Conservation (phyloP, 2,329 filamentous ascomycete species). For the Clonostachys rhizophaga region DNA sequence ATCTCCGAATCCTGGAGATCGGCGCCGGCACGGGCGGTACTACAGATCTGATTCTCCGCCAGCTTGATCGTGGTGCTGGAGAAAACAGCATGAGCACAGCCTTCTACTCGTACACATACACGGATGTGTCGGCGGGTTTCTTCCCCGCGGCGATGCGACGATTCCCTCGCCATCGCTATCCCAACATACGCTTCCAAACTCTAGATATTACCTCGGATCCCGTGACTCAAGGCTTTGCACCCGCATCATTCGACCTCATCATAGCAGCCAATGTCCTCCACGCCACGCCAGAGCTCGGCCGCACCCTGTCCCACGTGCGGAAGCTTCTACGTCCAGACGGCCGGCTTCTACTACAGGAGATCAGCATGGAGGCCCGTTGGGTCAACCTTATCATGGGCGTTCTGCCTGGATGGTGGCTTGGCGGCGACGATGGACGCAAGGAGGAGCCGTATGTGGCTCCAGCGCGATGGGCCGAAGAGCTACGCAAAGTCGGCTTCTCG, state of each 20-base stretch:
- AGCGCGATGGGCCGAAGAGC: conserved; percentile 15
- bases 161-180: background rate
- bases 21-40: conserved; percentile 23
- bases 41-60: conserved; percentile 10
- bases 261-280: conserved; percentile 20
- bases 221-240: conserved; percentile 17
- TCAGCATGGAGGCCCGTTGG: background rate
- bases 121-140: conserved; percentile 20
- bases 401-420: conserved; percentile 27
- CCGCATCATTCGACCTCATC: conserved; percentile 17
- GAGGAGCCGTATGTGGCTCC: conserved; percentile 15
- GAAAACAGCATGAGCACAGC: background rate
- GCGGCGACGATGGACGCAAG: conserved; percentile 14
- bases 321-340: conserved; percentile 14
- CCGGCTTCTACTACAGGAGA: conserved; percentile 8
- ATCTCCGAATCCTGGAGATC: conserved; percentile 16
- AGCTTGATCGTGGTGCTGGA: background rate
- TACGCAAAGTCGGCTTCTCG: conserved; percentile 15
- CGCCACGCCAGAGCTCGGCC: conserved; percentile 13
- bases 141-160: conserved; percentile 11
- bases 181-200: conserved; percentile 12
- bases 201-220: conserved; percentile 24
- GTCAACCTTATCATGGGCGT: background rate
- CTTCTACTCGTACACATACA: conserved; percentile 15
- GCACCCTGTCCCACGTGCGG: conserved; percentile 12